These are phyloP conservation scores for Corylus heterophylla DNA, from an alignment of 306 rosid species.

Conservation along the genomic window DNA sequence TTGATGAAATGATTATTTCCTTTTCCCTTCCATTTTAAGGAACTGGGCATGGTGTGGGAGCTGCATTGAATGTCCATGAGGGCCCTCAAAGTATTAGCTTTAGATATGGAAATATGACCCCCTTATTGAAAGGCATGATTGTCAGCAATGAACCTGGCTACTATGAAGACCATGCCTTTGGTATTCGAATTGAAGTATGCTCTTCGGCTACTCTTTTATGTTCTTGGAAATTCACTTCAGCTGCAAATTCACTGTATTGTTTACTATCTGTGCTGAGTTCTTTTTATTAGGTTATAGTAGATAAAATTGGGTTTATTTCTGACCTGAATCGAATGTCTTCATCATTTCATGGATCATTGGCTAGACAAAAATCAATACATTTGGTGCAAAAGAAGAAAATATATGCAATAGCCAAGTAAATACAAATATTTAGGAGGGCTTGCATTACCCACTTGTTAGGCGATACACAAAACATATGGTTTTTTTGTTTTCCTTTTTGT, in stretches of 20 bases:
- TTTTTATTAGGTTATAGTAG: constrained; percentile 18
- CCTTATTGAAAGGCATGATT: constrained; percentile 76
- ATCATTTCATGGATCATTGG: background rate
- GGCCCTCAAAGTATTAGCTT: constrained; percentile 94
- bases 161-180: constrained; percentile 92
- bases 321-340: background rate
- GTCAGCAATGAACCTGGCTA: constrained; percentile 99
- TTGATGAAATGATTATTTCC: constrained; percentile 11
- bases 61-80: constrained; percentile 96
- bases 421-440: background rate
- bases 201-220: constrained; percentile 20
- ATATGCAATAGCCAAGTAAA: background rate
- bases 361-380: background rate
- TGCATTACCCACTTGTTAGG: background rate
- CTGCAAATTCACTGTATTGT: background rate
- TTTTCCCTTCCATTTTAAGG: constrained; percentile 42
- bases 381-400: background rate
- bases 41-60: constrained; percentile 98
- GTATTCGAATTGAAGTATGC: constrained; percentile 89
- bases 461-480: background rate
- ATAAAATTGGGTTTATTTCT: constrained; percentile 9
- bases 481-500: background rate
- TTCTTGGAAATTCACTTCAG: constrained; percentile 17
- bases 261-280: constrained; percentile 8
- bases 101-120: constrained; percentile 80